A percentile compares a stretch with the other conserved stretches of the same genome.
Evolutionary conservation across 805 yeast species (phyloP).

Genomic region (Jamesozyma jinghongensis): DNA sequence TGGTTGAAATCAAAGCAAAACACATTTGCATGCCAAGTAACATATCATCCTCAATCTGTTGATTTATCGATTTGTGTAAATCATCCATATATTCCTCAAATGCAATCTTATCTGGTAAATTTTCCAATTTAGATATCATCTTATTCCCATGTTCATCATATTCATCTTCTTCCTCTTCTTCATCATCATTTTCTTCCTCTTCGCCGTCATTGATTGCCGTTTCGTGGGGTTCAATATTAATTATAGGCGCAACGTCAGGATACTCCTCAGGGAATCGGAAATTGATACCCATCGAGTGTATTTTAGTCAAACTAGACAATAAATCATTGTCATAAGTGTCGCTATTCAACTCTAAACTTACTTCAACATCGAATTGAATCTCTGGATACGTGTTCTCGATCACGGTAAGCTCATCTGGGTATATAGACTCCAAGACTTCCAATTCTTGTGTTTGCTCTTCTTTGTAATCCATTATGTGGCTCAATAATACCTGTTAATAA

Average conservation of each 20-base stretch:
- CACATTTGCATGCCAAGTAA: slow-evolving; percentile 88
- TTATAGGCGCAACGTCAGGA: slow-evolving; percentile 70
- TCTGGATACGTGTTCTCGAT: slow-evolving; percentile 43
- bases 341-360: slow-evolving; percentile 52
- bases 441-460: slow-evolving; percentile 88
- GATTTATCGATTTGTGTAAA: slow-evolving; percentile 29
- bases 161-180: slow-evolving; percentile 30
- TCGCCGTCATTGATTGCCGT: slow-evolving; percentile 22
- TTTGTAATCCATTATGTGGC: slow-evolving; percentile 69
- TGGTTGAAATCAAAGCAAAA: slow-evolving; percentile 64
- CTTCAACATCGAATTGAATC: slow-evolving; percentile 31
- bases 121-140: slow-evolving; percentile 38
- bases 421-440: slow-evolving; percentile 81
- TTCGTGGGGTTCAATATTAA: slow-evolving; percentile 36
- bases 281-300: slow-evolving; percentile 46
- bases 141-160: slow-evolving; percentile 42
- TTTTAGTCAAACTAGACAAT: slow-evolving; percentile 35
- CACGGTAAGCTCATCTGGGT: slow-evolving; percentile 70
- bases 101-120: slow-evolving; percentile 49
- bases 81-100: slow-evolving; percentile 40
- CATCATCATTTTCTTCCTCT: slow-evolving; percentile 33
- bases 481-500: too few relatives aligned
- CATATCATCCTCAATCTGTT: slow-evolving; percentile 43
- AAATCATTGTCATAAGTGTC: slow-evolving; percentile 7
- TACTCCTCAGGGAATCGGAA: slow-evolving; percentile 69